These are phyloP conservation scores for Apiosordaria backusii DNA, from an alignment of 495 filamentous ascomycete genomes.

Conservation along the genomic window DNA sequence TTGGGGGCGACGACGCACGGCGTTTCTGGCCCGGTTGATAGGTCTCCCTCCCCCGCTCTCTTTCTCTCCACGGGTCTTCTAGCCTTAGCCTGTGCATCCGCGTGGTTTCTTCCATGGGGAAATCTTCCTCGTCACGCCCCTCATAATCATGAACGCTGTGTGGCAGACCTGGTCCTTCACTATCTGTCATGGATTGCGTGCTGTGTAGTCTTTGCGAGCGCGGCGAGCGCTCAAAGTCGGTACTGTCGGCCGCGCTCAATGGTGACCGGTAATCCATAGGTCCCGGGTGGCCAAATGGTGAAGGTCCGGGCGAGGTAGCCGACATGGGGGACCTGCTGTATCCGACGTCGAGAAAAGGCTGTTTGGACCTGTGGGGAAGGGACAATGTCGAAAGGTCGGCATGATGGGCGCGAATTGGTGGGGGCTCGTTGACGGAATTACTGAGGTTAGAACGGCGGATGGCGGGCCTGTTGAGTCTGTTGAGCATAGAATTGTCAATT, in stretches of 20 bases:
- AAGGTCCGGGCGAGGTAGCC: slow-evolving; percentile 47
- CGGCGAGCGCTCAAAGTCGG: slow-evolving; percentile 53
- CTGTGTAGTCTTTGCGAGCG: slow-evolving; percentile 55
- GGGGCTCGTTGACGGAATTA: slow-evolving; percentile 48
- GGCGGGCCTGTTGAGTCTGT: slow-evolving; percentile 63
- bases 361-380: slow-evolving; percentile 43
- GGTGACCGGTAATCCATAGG: slow-evolving; percentile 48
- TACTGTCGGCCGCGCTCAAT: slow-evolving; percentile 36
- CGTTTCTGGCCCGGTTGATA: slow-evolving; percentile 63
- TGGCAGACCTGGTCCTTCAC: slow-evolving; percentile 31
- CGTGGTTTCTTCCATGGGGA: slow-evolving; percentile 62
- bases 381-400: slow-evolving; percentile 49
- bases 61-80: slow-evolving; percentile 43
- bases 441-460: slow-evolving; percentile 50
- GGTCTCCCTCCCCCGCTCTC: slow-evolving; percentile 27
- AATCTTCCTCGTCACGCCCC: slow-evolving; percentile 62
- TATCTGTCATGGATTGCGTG: slow-evolving; percentile 5
- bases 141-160: slow-evolving; percentile 43
- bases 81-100: slow-evolving; percentile 58
- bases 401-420: slow-evolving; percentile 43
- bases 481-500: slow-evolving; percentile 76
- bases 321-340: slow-evolving; percentile 48
- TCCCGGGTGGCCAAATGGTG: slow-evolving; percentile 46
- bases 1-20: slow-evolving; percentile 73
- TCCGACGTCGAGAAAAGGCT: slow-evolving; percentile 41